phyloP scores from a whole-genome alignment of 306 rosid species.

The Mimosa pudica region DNA sequence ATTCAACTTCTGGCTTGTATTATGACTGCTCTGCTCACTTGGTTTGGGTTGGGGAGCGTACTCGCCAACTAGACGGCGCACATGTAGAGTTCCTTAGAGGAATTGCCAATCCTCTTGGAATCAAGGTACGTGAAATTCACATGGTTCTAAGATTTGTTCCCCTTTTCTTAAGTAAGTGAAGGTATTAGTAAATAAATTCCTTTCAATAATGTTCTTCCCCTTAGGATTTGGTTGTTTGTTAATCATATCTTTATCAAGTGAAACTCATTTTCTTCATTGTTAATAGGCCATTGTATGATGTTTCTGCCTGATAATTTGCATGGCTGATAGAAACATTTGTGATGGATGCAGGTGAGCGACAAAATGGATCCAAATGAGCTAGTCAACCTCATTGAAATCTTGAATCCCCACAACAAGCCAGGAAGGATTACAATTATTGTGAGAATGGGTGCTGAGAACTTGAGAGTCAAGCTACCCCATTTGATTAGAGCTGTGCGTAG shows the following conservation, averaged over 20 bases:
- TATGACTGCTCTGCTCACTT: slow-evolving; percentile 86
- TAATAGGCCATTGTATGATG: neutral
- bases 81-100: slow-evolving; percentile 79
- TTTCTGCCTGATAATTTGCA: slow-evolving; percentile 9
- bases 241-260: neutral
- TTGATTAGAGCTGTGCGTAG: slow-evolving; percentile 74
- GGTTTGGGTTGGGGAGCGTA: slow-evolving; percentile 86
- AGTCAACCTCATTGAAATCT: slow-evolving; percentile 66
- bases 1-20: slow-evolving; percentile 70
- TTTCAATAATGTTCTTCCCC: neutral
- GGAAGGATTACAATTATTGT: slow-evolving; percentile 68
- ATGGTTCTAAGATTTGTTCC: neutral
- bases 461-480: slow-evolving; percentile 77
- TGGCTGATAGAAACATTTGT: slow-evolving; percentile 22
- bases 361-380: slow-evolving; percentile 78
- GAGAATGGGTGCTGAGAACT: slow-evolving; percentile 83
- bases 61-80: slow-evolving; percentile 79
- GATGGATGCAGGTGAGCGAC: slow-evolving; percentile 62
- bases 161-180: neutral
- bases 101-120: slow-evolving; percentile 72
- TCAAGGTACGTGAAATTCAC: slow-evolving; percentile 49
- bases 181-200: neutral
- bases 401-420: slow-evolving; percentile 70
- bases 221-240: neutral
- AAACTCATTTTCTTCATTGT: neutral